Conservation (phyloP, 164 flowering plant species). For the Houttuynia cordata region DNA sequence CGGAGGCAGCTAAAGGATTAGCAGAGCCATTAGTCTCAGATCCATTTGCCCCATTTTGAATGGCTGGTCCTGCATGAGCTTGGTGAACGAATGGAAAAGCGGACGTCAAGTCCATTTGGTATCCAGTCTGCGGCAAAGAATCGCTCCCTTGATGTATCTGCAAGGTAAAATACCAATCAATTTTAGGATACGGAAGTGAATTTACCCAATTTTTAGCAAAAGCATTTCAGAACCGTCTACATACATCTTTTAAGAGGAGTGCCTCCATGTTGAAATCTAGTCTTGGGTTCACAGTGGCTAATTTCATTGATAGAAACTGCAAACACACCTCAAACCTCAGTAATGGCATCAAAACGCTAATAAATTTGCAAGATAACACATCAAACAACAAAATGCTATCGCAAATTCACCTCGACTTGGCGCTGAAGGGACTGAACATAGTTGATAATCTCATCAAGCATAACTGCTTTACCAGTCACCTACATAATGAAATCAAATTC, state of each 20-base stretch:
- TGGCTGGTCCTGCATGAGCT: slow-evolving; percentile 27
- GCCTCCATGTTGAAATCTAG: slow-evolving; percentile 47
- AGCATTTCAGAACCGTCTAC: slow-evolving; percentile 1
- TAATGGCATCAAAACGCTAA: neutral
- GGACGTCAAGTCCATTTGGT: slow-evolving; percentile 30
- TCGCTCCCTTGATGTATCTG: slow-evolving; percentile 49
- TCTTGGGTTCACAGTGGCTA: slow-evolving; percentile 60
- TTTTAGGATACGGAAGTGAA: neutral
- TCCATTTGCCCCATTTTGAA: slow-evolving; percentile 18
- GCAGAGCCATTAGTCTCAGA: slow-evolving; percentile 24
- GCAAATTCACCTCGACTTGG: slow-evolving; percentile 73
- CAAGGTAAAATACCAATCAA: neutral
- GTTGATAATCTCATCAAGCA: slow-evolving; percentile 94
- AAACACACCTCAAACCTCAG: neutral
- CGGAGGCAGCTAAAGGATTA: slow-evolving; percentile 25
- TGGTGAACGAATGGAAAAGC: slow-evolving; percentile 40
- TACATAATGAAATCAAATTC: slow-evolving; percentile 11
- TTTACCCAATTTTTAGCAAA: neutral
- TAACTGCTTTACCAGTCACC: slow-evolving; percentile 95
- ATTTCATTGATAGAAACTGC: slow-evolving; percentile 81
- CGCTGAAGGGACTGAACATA: slow-evolving; percentile 92
- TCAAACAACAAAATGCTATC: too few relatives aligned
- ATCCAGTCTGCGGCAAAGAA: slow-evolving; percentile 24
- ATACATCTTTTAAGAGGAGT: slow-evolving; percentile 55
- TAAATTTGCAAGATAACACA: neutral